Evolutionary conservation across 768 basidiomycete species (phyloP).

Genomic region (Lactarius sanguifluus): DNA sequence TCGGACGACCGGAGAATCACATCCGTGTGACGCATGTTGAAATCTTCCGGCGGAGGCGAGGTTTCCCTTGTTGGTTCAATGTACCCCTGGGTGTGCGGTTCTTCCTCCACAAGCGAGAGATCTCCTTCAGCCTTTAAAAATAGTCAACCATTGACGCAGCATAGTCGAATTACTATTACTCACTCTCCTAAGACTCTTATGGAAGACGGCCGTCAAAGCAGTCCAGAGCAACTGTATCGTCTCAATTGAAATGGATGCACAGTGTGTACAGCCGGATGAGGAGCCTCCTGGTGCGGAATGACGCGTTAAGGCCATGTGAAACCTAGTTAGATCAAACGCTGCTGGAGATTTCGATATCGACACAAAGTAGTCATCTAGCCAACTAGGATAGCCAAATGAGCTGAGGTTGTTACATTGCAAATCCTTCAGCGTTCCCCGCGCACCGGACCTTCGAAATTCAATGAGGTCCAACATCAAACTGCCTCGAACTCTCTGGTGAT

Average conservation of each 20-base stretch:
- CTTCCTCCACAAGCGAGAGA: slow-evolving; percentile 1
- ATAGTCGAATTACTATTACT: neutral
- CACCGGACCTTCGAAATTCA: slow-evolving; percentile 6
- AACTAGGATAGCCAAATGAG: slow-evolving; percentile 9
- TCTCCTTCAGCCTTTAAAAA: neutral
- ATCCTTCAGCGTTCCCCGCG: slow-evolving; percentile 2
- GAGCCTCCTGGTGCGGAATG: neutral
- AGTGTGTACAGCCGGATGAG: neutral
- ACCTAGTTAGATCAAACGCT: slow-evolving; percentile 1
- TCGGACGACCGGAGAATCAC: slow-evolving; percentile 36
- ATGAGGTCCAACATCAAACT: slow-evolving; percentile 9
- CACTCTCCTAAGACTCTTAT: neutral
- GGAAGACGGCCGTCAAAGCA: slow-evolving; percentile 1
- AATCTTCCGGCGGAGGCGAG: neutral
- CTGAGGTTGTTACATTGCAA: neutral
- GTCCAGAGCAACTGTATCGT: neutral
- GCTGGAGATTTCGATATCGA: slow-evolving; percentile 8
- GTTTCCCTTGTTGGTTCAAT: neutral
- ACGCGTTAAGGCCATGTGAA: slow-evolving; percentile 13
- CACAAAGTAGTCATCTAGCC: slow-evolving; percentile 12
- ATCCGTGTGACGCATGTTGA: slow-evolving; percentile 11
- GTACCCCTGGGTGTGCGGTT: neutral
- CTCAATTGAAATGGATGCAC: neutral
- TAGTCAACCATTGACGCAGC: neutral
- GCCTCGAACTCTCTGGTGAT: slow-evolving; percentile 4